Evolutionary conservation across 1,139 yeast genomes (phyloP).

Genomic region (Casaregolazyma suthepensis): DNA sequence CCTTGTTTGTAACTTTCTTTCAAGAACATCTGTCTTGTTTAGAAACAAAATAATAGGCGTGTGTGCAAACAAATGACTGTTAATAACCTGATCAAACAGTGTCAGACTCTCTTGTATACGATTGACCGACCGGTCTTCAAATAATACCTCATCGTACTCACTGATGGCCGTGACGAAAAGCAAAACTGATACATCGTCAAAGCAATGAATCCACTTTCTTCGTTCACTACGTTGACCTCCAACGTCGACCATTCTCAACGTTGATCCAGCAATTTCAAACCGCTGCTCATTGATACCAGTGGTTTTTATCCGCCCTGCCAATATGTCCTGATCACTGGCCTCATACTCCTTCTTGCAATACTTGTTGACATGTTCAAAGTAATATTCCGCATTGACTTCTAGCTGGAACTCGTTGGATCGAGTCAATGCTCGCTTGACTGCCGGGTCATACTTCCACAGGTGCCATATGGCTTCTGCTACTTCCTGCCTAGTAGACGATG

Average conservation of each 20-base stretch:
- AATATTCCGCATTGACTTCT: slow-evolving; percentile 73
- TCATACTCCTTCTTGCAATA: slow-evolving; percentile 60
- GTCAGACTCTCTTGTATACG: slow-evolving; percentile 87
- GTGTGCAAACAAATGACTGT: slow-evolving; percentile 75
- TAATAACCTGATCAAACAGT: slow-evolving; percentile 77
- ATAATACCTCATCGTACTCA: slow-evolving; percentile 86
- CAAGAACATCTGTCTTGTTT: slow-evolving; percentile 80
- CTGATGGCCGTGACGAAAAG: slow-evolving; percentile 87
- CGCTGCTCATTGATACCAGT: slow-evolving; percentile 90
- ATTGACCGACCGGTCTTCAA: slow-evolving; percentile 85
- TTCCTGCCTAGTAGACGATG: slow-evolving; percentile 30
- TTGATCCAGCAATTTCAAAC: slow-evolving; percentile 58
- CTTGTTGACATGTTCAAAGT: slow-evolving; percentile 60
- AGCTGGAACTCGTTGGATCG: slow-evolving; percentile 74
- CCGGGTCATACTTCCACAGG: slow-evolving; percentile 65
- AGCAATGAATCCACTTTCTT: slow-evolving; percentile 93
- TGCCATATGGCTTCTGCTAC: slow-evolving; percentile 63
- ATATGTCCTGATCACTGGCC: slow-evolving; percentile 76
- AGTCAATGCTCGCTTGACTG: slow-evolving; percentile 54
- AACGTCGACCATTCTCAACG: slow-evolving; percentile 80
- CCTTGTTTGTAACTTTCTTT: slow-evolving; percentile 57
- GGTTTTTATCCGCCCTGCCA: slow-evolving; percentile 88
- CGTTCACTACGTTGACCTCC: slow-evolving; percentile 97
- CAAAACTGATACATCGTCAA: slow-evolving; percentile 85
- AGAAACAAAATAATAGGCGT: slow-evolving; percentile 87